Base-by-base conservation (phyloP, 1,139 yeast species). In the Candida sp. region DNA sequence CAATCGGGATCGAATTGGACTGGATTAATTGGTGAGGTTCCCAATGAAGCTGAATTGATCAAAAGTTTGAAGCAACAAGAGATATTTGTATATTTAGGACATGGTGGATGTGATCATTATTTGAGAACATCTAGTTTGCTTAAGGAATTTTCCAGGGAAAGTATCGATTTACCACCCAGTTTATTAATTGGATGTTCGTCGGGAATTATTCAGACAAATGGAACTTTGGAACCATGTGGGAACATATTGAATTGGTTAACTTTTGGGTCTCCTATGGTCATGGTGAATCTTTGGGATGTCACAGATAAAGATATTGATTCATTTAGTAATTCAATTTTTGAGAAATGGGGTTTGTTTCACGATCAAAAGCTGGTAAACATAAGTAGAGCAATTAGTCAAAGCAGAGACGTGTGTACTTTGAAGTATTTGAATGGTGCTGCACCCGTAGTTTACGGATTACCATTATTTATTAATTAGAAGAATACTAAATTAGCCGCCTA, bases 271-370 rank as follows among this genome's bases (percentile, higher is more conserved):
- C 95, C 96, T 0, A 76, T 87, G 82, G 75, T 89, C 1, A 66
- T 93, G 36, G 97, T 89, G 0, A 90, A 89, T 56, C 66, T 93
- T 50, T 93, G 99, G 99, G 97, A 90, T 63, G 98, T 93, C 4
- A 93, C 98, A 0, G 99, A 93, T 61, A 90, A 87, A 54, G 99
- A 93, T 60, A 88, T 90, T 43, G 98, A 93, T 62, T 75, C 73
- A 53, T 89, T 90, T 54, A 85, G 90, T 38, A 49, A 73, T 9
- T 66, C 77, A 1, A 62, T 86, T 34, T 75, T 89, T 52, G 75
- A 75, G 9, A 68, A 72, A 45, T 82, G 90, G 81, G 90, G 91
- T 0, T 63, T 84, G 23, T 57, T 73, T 45, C 22, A 27, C n/a
- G 7, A 21, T 21, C 22, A 49, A 21, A 48, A 44, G 12, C 29